Base-by-base conservation (phyloP, 805 yeast species). In the Nematodospora valgi region DNA sequence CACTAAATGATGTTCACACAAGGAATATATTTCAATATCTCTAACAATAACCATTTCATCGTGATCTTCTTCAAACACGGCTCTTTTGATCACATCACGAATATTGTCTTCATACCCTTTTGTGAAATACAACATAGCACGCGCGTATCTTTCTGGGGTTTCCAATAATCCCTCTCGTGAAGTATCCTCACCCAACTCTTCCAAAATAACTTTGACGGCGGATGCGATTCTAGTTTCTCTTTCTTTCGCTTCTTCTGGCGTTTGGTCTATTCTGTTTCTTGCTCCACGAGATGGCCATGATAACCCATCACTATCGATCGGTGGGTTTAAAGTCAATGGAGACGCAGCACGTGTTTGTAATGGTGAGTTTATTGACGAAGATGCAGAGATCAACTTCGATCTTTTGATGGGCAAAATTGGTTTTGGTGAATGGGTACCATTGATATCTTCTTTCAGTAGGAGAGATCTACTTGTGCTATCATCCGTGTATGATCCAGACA, bases 41-140 rank as follows among this genome's bases (percentile, higher is more conserved):
- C 91, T 76, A 17, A 93, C 98, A 45, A 93, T 89, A 31, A 93
- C 98, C 98, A 93, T 93, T 56, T 93, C 99, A 58, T 93, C 98
- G 56, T 93, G 98, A 56, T 93, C 95, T 58, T 93, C 98, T 58
- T 93, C 97, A 50, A 93, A 93, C 5, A 93, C 95, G 0, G 98
- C 98, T 41, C 89, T 74, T 51, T 93, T 91, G 52, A 93, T 84
- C 18, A 88, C 96, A 54, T 86, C 95, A 43, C 86, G 74, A 41
- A 93, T 83, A 57, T 88, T 89, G 48, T 89, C 95, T 61, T 91
- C 96, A 55, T 93, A 93, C 15, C 99, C 99, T 56, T 87, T 86
- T 14, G 99, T 93, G 70, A 93, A 87, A 53, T 71, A 91, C 29
- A 93, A 71, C 95, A 93, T 86, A 4, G 99, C 98, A 41, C 94